These are phyloP conservation scores for Amphirosellinia nigrospora DNA, from an alignment of 495 filamentous ascomycete genomes.

Conservation along the genomic window DNA sequence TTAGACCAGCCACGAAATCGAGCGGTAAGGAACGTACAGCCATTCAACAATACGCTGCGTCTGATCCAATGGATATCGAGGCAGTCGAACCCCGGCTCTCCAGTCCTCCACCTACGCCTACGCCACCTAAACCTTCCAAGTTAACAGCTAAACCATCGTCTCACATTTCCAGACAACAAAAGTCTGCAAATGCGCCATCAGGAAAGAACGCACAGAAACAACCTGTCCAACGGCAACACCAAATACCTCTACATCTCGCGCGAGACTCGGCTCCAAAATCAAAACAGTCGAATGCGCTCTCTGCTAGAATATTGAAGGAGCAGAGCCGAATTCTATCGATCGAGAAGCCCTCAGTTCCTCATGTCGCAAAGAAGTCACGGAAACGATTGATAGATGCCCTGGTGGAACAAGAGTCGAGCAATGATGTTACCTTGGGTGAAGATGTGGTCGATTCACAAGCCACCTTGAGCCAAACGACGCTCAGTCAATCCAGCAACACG, in stretches of 20 bases:
- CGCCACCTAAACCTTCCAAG: slow-evolving; percentile 30
- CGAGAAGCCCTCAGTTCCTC: background rate
- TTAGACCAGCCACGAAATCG: slow-evolving; percentile 3
- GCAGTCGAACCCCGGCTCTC: slow-evolving; percentile 27
- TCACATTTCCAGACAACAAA: background rate
- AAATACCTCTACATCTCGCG: slow-evolving; percentile 46
- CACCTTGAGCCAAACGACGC: slow-evolving; percentile 25
- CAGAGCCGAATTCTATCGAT: background rate
- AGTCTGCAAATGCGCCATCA: background rate
- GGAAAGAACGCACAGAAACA: slow-evolving; percentile 30
- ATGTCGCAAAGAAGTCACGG: slow-evolving; percentile 39
- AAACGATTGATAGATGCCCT: slow-evolving; percentile 62
- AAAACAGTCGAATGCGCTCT: background rate
- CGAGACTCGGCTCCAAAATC: slow-evolving; percentile 17
- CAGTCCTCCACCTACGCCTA: slow-evolving; percentile 41
- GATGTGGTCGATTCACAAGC: slow-evolving; percentile 19
- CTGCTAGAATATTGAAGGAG: slow-evolving; percentile 19
- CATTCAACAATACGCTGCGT: slow-evolving; percentile 14
- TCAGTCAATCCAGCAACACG: slow-evolving; percentile 31
- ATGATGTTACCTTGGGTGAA: slow-evolving; percentile 24
- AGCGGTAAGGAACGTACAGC: background rate
- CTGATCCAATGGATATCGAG: slow-evolving; percentile 30
- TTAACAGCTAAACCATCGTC: slow-evolving; percentile 9
- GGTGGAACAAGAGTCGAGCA: slow-evolving; percentile 48
- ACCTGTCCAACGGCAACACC: slow-evolving; percentile 29